Percentiles rank a stretch among this genome's conserved stretches.
Evolutionary conservation across 768 basidiomycete species (phyloP).

Genomic region (Cystofilobasidium capitatum): DNA sequence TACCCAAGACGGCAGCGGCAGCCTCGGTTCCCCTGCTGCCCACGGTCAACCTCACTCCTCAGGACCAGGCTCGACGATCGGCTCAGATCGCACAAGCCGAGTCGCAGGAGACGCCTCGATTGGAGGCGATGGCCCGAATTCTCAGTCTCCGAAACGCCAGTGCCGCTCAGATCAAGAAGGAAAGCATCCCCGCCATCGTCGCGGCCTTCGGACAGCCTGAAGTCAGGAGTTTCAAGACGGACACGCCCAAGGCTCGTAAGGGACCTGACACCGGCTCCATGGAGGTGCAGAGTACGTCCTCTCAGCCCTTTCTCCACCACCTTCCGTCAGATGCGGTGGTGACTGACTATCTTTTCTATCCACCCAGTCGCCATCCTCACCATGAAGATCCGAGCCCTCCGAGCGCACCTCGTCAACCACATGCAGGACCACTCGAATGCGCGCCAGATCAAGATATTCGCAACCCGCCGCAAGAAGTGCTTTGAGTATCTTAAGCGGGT

Average conservation of each 20-base stretch:
- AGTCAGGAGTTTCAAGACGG: background rate
- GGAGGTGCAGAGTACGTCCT: constrained; percentile 25
- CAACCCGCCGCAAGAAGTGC: constrained; percentile 9
- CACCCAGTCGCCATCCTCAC: constrained; percentile 11
- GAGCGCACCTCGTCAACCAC: constrained; percentile 15
- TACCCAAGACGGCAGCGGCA: constrained; percentile 9
- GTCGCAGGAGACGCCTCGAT: constrained; percentile 10
- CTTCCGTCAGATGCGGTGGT: background rate
- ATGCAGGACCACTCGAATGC: constrained; percentile 14
- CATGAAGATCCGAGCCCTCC: constrained; percentile 15
- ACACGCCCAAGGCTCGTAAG: background rate
- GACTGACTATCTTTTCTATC: background rate
- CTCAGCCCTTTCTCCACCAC: background rate
- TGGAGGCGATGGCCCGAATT: constrained; percentile 21
- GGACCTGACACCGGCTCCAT: constrained; percentile 21
- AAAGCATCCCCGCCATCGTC: constrained; percentile 15
- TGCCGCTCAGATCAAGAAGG: constrained; percentile 10
- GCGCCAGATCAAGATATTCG: background rate
- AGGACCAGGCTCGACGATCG: constrained; percentile 2
- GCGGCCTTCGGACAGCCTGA: constrained; percentile 15
- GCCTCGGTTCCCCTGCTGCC: constrained; percentile 3
- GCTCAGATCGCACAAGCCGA: background rate
- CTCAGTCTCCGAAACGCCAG: constrained; percentile 16
- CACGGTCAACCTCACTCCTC: constrained; percentile 2
- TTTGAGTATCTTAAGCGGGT: constrained; percentile 23